Evolutionary conservation across 441 rosid genomes (phyloP), one percentile per base, ranked within the genome.

Genomic region (Euphorbia schlechtendalii): DNA sequence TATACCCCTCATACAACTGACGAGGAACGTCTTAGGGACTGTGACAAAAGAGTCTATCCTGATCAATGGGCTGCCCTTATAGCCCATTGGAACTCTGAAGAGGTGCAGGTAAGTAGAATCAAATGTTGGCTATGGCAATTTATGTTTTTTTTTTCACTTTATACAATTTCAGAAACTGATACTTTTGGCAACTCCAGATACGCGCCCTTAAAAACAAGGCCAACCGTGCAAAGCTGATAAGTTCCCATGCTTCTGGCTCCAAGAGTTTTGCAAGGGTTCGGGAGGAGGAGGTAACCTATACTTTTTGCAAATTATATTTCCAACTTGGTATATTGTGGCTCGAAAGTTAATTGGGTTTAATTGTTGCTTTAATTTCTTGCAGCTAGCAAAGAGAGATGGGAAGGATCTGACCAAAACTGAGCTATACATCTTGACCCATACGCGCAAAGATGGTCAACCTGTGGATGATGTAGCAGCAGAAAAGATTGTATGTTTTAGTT

Each of bases 201-300:
- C 77, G 64, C 3, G 58, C 73, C 71, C 74, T 69, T 18, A 73
- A 20, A 67, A 77, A 80, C 57, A 77, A 49, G 76, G 83, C 81
- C 59, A 80, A 70, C 59, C 74, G 79, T 43, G 69, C 72, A 17
- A 49, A 70, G 61, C 71, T 21, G 52, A 77, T 15, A 59, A 65
- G 56, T 59, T 25, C 18, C 12, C 81, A 72, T 62, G 54, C 77
- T 28, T 24, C 81, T 32, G 83, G 83, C 49, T 55, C 70, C 28
- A 77, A 80, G 73, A 80, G 81, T 60, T 80, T 51, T 63, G 81
- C 81, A 56, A 74, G 81, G 67, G 51, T 74, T 59, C 74, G 79
- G 15, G 83, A 80, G 67, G 81, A 80, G 65, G 81, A 74, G 83
- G 83, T 77, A 66, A 66, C 21, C 32, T 28, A 14, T 22, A 28